These are phyloP conservation scores for Daldinia eschscholtzii DNA, from an alignment of 2,329 filamentous ascomycete genomes.

Conservation along the genomic window DNA sequence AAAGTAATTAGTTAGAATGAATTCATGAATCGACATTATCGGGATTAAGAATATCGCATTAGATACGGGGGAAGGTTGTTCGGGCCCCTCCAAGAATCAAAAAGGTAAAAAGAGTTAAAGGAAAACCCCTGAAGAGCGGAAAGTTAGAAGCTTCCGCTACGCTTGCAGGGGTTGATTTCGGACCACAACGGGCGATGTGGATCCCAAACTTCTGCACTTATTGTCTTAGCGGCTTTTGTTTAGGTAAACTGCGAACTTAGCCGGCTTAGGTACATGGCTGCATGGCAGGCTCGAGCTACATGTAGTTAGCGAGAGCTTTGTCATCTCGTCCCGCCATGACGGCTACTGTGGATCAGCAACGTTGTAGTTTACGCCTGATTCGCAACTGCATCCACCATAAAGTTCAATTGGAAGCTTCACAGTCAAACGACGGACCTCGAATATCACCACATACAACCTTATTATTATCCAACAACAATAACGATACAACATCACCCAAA, in stretches of 20 bases:
- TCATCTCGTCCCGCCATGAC: conserved; percentile 6
- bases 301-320: not conserved
- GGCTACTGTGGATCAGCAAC: not conserved
- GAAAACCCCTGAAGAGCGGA: conserved; percentile 36
- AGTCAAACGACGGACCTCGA: not conserved
- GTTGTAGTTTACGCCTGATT: conserved; percentile 1
- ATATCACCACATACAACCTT: not conserved
- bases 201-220: not conserved
- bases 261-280: no score
- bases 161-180: conserved; percentile 35
- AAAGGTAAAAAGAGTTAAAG: conserved; percentile 14
- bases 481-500: no score
- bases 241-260: not conserved
- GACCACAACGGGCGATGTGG: conserved; percentile 19
- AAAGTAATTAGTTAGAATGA: conserved; percentile 2
- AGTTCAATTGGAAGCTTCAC: not conserved
- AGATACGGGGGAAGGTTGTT: conserved; percentile 19
- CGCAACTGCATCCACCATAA: not conserved
- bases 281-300: not conserved
- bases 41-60: conserved; percentile 15
- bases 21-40: conserved; percentile 34
- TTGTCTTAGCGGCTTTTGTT: not conserved
- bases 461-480: no score
- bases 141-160: conserved; percentile 35
- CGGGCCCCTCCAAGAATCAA: conserved; percentile 27